Evolutionary conservation across 768 basidiomycete species (phyloP), one percentile per base, ranked within the genome.

Genomic region (Xerocomellus dryophilus): DNA sequence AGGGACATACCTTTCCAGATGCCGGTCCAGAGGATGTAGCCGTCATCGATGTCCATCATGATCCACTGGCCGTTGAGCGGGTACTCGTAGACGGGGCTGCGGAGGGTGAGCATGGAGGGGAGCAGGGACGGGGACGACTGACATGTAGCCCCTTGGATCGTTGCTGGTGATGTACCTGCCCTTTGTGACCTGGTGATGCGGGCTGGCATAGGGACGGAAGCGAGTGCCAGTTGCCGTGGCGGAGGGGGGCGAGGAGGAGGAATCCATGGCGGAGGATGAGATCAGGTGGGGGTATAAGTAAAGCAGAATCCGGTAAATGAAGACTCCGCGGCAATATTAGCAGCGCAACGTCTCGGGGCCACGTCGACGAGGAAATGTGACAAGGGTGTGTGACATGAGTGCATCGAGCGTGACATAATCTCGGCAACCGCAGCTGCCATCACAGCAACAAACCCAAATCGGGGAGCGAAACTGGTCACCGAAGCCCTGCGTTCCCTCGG

Each of bases 41-140:
- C 92, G 67, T 93, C 91, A 67, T 94, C 92, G 65, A 90, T 88
- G 74, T 94, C 92, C 82, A 93, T 91, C 92, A 94, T 93, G 64
- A 94, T 90, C 88, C 90, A 92, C 65, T 93, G 90, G 20, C 86
- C 88, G 58, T 91, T 90, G 51, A 94, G 76, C 2, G 89, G 90
- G 63, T 93, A 94, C 67, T 94, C 92, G 64, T 89, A 93, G 11
- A 94, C 92, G 12, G 90, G 90, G 50, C 91, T 78, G 61, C 29
- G 23, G 42, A n/a, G 23, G 43, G 47, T 58, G 61, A 58, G 58
- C 34, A 1, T 1, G n/a, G 44, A 34, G 4, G 36, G 17, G 20
- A 15, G 38, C 12, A 15, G 39, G 15, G 46, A 20, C 23, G 4
- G 7, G 49, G 44, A 18, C 38, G 43, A 72, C 87, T 61, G 53